A percentile compares a stretch with the other conserved stretches of the same genome.
These are phyloP conservation scores for Ordospora colligata DNA, from an alignment of 371 early-diverging fungal genomes.

Conservation along the genomic window DNA sequence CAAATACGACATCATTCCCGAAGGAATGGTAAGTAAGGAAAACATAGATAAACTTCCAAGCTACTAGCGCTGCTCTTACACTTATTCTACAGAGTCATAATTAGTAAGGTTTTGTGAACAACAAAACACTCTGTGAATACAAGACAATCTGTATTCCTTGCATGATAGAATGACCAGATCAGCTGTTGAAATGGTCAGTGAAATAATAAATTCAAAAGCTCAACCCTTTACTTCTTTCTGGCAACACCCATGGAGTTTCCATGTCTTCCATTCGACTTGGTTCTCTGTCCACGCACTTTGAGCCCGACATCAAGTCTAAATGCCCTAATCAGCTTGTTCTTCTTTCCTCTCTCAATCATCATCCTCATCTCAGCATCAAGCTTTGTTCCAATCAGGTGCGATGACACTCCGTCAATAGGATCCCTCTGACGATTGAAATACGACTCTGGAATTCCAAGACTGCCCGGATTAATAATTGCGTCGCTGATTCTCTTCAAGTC, in stretches of 20 bases:
- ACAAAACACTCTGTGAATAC: neutral
- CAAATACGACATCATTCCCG: slow-evolving; percentile 58
- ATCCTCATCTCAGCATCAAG: slow-evolving; percentile 64
- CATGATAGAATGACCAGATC: no score
- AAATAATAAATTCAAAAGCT: neutral
- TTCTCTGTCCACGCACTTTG: slow-evolving; percentile 79
- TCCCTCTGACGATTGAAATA: slow-evolving; percentile 96
- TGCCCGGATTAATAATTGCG: slow-evolving; percentile 77
- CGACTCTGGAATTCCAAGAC: slow-evolving; percentile 91
- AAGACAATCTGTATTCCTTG: no score
- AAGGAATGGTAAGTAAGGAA: slow-evolving; percentile 46
- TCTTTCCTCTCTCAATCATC: slow-evolving; percentile 61
- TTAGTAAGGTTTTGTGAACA: neutral
- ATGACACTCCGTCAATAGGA: slow-evolving; percentile 76
- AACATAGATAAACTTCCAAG: slow-evolving; percentile 51
- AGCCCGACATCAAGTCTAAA: slow-evolving; percentile 65
- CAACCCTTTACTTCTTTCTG: slow-evolving; percentile 73
- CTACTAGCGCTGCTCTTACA: neutral
- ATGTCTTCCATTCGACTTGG: slow-evolving; percentile 91
- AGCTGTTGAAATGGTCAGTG: neutral
- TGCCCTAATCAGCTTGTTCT: slow-evolving; percentile 56
- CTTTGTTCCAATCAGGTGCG: slow-evolving; percentile 80
- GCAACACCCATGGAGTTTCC: slow-evolving; percentile 87
- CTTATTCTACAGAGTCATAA: no score
- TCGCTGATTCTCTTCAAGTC: slow-evolving; percentile 77